Evolutionary conservation across 2,329 filamentous ascomycete species (phyloP), one percentile per base, ranked within the genome.

Genomic region (Teratosphaeria epicoccoides): DNA sequence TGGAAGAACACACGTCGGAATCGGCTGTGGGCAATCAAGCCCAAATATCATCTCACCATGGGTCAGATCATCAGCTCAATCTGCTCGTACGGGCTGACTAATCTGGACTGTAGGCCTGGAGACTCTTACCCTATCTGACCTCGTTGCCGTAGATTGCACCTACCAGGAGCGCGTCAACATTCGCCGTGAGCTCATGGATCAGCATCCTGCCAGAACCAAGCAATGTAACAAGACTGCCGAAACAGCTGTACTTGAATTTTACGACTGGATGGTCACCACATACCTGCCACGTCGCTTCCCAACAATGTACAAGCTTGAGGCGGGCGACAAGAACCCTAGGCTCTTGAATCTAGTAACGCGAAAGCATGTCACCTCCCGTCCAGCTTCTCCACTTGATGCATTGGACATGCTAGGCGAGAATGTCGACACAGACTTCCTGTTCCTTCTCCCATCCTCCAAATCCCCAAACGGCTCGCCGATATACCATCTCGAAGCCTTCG

Each of bases 41-140:
- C 78, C 4, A 81, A 76, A 58, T 84, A 80, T 60, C 75, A 83
- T 60, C 64, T 84, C 48, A 82, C 80, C 5, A 84, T 84, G 81
- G 77, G 80, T 81, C 66, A 55, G 66, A 57, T 44, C 3, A 6
- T 46, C 23, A 25, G 24, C 24, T 37, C 17, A 26, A 24, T 23
- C 28, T 12, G n/a, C 25, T 33, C 12, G 33, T 24, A 6, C 26
- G 23, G 14, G 40, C 44, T 54, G 72, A 3, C 70, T 48, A 20
- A 43, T 22, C 12, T 6, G 6, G 12, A 11, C 14, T 43, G 28
- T 24, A 82, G 79, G 72, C 3, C 70, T 83, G 23, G 73, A 80
- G 59, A 77, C 70, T 44, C 71, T 74, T 12, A 61, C 73, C 7
- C 63, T 77, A 0, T 78, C 76, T n/a, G 73, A 80, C 9, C 71